Evolutionary conservation across 441 rosid genomes (phyloP), one percentile per base, ranked within the genome.

Genomic region (Croton laevigatus): DNA sequence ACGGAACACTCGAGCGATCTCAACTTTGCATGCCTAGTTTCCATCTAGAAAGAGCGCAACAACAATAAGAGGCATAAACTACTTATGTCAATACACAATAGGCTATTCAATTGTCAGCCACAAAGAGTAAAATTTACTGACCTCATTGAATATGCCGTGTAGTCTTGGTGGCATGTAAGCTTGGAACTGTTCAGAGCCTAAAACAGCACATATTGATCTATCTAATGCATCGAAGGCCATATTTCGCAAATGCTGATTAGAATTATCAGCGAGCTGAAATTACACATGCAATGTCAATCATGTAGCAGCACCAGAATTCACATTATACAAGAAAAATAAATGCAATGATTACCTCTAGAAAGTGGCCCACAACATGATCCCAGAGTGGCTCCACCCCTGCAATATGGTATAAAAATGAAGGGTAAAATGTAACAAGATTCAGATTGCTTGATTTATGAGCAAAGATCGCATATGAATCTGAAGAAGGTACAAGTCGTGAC

Each of bases 141-240:
- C 99, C 69, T 87, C 86, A 58, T 80, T 65, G 77, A 83, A 69
- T 68, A 73, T 71, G 65, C 76, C 80, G 59, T 76, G 79, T 9
- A 71, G 70, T 79, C 79, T 85, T 65, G 87, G 74, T 67, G 83
- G 63, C 74, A 84, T 65, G 55, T 66, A 77, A 73, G 83, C 86
- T 80, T 85, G 91, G 78, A 89, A 95, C 83, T 75, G 87, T 75
- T 89, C 91, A 61, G 98, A 91, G 75, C 96, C 91, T 83, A 96
- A 81, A 80, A 96, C 98, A 67, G 98, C 89, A 83, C 82, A 89
- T 76, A 96, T 93, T 70, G 99, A 96, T 73, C 81, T 89, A 84
- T 96, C 99, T 75, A 96, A 81, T 20, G 98, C 98, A 88, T 91
- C 93, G 77, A 93, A 89, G 68, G 94, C 98, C 89, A 91, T 86